These are phyloP conservation scores for Emericellopsis atlantica DNA, from an alignment of 2,329 filamentous ascomycete species.

Conservation along the genomic window DNA sequence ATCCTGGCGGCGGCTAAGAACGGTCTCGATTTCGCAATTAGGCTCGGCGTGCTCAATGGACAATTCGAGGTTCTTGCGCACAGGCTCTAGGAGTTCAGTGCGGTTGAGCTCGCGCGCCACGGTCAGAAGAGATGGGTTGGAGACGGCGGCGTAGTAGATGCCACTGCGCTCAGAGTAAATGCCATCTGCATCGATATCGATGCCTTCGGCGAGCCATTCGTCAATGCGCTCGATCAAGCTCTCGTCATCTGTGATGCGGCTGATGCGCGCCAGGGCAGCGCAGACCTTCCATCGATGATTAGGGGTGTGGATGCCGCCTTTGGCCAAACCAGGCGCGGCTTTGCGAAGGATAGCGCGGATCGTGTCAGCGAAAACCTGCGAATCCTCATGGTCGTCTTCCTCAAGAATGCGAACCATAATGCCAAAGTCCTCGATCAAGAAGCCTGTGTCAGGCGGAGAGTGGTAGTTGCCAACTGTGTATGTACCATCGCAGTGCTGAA, in stretches of 20 bases:
- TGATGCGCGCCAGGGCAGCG: slow-evolving; percentile 7
- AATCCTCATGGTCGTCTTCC: slow-evolving; percentile 5
- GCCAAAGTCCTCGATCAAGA: slow-evolving; percentile 9
- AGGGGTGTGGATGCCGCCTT: slow-evolving; percentile 8
- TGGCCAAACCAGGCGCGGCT: slow-evolving; percentile 5
- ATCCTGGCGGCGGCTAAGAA: slow-evolving; percentile 8
- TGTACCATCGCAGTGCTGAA: slow-evolving; percentile 7
- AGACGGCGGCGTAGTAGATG: slow-evolving; percentile 8
- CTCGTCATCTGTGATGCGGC: slow-evolving; percentile 6
- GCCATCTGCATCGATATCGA: slow-evolving; percentile 9
- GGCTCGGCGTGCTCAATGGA: slow-evolving; percentile 6
- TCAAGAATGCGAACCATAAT: slow-evolving; percentile 8
- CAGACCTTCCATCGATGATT: slow-evolving; percentile 9
- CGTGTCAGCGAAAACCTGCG: slow-evolving; percentile 3
- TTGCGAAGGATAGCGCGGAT: slow-evolving; percentile 8
- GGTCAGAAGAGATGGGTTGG: slow-evolving; percentile 8
- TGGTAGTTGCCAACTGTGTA: slow-evolving; percentile 8
- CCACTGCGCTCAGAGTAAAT: slow-evolving; percentile 9
- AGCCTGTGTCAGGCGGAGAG: slow-evolving; percentile 9
- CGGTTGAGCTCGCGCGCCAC: slow-evolving; percentile 7
- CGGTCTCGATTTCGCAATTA: slow-evolving; percentile 8
- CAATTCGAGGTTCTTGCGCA: slow-evolving; percentile 8
- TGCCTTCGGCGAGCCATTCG: slow-evolving; percentile 8
- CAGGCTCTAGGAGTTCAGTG: slow-evolving; percentile 5
- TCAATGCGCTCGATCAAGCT: slow-evolving; percentile 6